phyloP scores from a whole-genome alignment of 2,329 filamentous ascomycete genomes.

The Podosphaera fusca region DNA sequence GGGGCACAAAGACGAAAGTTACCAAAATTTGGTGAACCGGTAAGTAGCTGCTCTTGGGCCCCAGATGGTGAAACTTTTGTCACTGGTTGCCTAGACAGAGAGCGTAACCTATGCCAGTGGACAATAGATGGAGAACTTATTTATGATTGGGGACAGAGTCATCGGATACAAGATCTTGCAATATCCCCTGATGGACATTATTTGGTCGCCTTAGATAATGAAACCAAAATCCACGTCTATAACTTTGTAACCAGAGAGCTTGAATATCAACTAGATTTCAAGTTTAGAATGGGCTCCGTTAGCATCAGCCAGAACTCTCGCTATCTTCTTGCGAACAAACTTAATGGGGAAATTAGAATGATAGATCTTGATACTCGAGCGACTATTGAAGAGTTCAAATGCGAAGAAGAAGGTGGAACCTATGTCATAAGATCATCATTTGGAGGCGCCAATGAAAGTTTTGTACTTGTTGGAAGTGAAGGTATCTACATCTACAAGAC shows the following conservation, averaged over 20 bases:
- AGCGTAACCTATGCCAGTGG: conserved; percentile 47
- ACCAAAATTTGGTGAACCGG: conserved; percentile 54
- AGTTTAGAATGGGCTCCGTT: conserved; percentile 52
- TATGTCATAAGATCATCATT: conserved; percentile 67
- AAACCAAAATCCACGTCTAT: conserved; percentile 55
- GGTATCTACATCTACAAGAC: conserved; percentile 23
- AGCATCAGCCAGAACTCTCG: conserved; percentile 62
- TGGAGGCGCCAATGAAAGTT: conserved; percentile 78
- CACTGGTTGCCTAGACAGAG: conserved; percentile 50
- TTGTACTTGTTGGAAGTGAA: conserved; percentile 80
- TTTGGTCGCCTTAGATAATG: conserved; percentile 54
- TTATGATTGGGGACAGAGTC: conserved; percentile 42
- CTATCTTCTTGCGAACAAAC: conserved; percentile 61
- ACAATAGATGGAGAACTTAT: conserved; percentile 36
- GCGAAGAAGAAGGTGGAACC: conserved; percentile 49
- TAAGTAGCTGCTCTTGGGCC: conserved; percentile 79
- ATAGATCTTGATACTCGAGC: conserved; percentile 54
- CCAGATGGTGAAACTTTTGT: conserved; percentile 57
- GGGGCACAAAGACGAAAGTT: conserved; percentile 40
- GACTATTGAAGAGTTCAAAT: conserved; percentile 43
- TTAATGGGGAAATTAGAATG: conserved; percentile 52
- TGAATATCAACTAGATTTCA: conserved; percentile 48
- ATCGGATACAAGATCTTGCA: conserved; percentile 67
- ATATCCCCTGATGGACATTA: conserved; percentile 59
- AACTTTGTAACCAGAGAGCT: conserved; percentile 54